phyloP scores from a whole-genome alignment of 2,329 filamentous ascomycete species.

The Aspergillus fumigatus region DNA sequence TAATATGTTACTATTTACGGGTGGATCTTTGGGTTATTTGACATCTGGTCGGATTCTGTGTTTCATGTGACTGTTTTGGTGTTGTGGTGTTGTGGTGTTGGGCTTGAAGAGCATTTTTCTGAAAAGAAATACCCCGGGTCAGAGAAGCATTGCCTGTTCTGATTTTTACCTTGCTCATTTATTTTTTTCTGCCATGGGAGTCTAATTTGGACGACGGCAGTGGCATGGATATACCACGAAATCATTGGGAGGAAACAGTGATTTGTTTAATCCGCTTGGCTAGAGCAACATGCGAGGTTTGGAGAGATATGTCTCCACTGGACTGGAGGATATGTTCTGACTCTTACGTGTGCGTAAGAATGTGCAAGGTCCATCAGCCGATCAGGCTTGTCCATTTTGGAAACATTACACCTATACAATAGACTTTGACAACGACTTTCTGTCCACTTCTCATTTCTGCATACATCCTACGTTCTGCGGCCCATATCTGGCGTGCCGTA shows the following conservation, averaged over 20 bases:
- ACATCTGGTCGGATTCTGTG: conserved; percentile 7
- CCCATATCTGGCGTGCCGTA: background rate
- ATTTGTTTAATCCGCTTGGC: conserved; percentile 1
- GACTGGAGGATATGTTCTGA: background rate
- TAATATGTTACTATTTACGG: conserved; percentile 7
- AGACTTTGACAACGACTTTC: background rate
- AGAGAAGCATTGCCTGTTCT: conserved; percentile 9
- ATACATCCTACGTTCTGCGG: background rate
- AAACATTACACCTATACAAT: background rate
- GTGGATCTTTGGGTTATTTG: background rate
- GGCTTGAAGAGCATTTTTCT: conserved; percentile 2
- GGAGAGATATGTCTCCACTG: background rate
- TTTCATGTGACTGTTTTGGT: background rate
- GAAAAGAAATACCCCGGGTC: conserved; percentile 9
- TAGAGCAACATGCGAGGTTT: background rate
- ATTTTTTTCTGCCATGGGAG: background rate
- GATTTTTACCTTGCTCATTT: background rate
- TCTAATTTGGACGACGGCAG: conserved; percentile 4
- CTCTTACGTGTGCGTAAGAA: background rate
- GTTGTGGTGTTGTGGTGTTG: conserved; percentile 3
- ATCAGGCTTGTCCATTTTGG: background rate
- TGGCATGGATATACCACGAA: conserved; percentile 3
- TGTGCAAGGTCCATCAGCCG: too few relatives aligned
- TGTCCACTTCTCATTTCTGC: background rate
- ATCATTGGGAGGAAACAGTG: conserved; percentile 9